Percentiles rank a stretch among this genome's conserved stretches.
phyloP scores from a whole-genome alignment of 495 filamentous ascomycete species.

The Elasticomyces elasticus region DNA sequence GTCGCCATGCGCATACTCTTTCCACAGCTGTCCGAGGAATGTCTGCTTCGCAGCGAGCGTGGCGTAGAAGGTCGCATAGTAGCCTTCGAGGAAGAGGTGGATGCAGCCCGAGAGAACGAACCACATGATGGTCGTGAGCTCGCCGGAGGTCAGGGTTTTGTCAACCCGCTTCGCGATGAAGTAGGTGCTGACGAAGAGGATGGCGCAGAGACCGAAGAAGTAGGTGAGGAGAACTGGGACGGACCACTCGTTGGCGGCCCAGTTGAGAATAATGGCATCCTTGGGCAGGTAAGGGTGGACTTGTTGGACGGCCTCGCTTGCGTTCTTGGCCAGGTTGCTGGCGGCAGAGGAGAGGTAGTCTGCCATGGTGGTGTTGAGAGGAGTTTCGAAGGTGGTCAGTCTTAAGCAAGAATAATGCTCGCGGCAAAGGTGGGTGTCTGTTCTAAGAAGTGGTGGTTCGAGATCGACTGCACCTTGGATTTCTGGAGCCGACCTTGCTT shows the following conservation, averaged over 20 bases:
- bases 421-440: too few species aligned
- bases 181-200: constrained; percentile 40
- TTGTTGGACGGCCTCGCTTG: neutral
- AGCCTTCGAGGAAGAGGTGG: constrained; percentile 79
- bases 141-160: constrained; percentile 33
- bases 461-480: too few species aligned
- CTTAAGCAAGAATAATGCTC: too few species aligned
- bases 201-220: constrained; percentile 38
- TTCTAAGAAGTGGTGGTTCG: too few species aligned
- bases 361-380: neutral
- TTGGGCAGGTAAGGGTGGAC: constrained; percentile 67
- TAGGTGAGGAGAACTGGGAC: constrained; percentile 39
- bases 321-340: constrained; percentile 7
- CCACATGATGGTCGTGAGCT: constrained; percentile 51
- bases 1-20: constrained; percentile 77
- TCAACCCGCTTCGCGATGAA: constrained; percentile 35
- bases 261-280: constrained; percentile 49
- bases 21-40: constrained; percentile 74
- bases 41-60: constrained; percentile 49
- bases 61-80: constrained; percentile 59
- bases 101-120: constrained; percentile 52
- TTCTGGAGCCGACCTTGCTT: too few species aligned
- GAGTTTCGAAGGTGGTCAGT: too few species aligned
- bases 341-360: constrained; percentile 1
- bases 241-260: constrained; percentile 46